These are phyloP conservation scores for Sisymbrium altissimum DNA, from an alignment of 345 rosid species.

Conservation along the genomic window DNA sequence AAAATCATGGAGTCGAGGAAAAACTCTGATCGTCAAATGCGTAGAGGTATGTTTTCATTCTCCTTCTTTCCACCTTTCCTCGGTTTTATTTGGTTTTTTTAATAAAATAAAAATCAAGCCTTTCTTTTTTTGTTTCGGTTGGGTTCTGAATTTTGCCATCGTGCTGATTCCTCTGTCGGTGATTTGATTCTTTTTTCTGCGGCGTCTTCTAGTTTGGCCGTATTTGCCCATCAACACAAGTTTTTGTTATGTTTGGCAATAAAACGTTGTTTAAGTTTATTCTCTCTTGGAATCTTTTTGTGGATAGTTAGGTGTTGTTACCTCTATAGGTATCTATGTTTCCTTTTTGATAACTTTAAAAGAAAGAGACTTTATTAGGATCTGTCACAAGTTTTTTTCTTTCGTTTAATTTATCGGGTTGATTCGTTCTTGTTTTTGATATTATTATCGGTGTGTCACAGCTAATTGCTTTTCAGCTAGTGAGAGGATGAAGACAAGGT, in stretches of 20 bases:
- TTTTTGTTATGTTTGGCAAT: background rate
- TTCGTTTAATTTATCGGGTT: background rate
- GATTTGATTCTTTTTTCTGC: background rate
- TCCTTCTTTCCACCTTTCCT: background rate
- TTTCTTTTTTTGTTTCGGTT: background rate
- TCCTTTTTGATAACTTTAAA: too few relatives aligned
- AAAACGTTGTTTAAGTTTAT: too few relatives aligned
- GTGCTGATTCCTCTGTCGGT: slow-evolving; percentile 21
- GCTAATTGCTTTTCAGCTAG: slow-evolving; percentile 57
- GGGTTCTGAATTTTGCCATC: background rate
- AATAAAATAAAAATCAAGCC: background rate
- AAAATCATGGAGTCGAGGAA: slow-evolving; percentile 60
- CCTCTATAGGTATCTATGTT: too few relatives aligned
- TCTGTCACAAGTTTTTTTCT: too few relatives aligned
- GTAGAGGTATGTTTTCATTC: slow-evolving; percentile 70
- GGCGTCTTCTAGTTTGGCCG: slow-evolving; percentile 7
- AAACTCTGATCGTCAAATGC: slow-evolving; percentile 73
- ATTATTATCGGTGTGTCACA: background rate
- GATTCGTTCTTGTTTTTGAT: background rate
- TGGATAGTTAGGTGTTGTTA: too few relatives aligned
- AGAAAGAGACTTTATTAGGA: too few relatives aligned
- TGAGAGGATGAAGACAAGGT: slow-evolving; percentile 50
- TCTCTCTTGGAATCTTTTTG: too few relatives aligned
- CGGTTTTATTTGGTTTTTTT: background rate
- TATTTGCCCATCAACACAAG: slow-evolving; percentile 11